These are phyloP conservation scores for Aurinia saxatilis DNA, from an alignment of 345 rosid species.

Conservation along the genomic window DNA sequence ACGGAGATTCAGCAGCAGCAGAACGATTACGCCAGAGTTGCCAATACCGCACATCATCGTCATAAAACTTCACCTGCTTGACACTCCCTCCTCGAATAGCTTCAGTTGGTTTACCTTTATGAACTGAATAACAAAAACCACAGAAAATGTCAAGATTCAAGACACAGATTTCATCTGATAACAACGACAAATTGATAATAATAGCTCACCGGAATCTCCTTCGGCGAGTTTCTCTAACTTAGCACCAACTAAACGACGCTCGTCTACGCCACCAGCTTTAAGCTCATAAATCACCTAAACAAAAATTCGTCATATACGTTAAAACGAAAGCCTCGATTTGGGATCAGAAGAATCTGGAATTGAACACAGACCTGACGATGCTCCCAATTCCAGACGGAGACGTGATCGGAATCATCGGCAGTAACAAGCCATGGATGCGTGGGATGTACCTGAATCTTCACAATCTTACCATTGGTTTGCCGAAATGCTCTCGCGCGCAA, in stretches of 20 bases:
- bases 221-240: conserved; percentile 98
- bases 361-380: conserved; percentile 67
- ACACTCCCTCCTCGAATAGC: conserved; percentile 98
- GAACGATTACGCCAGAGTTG: conserved; percentile 90
- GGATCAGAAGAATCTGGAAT: conserved; percentile 10
- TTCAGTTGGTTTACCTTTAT: conserved; percentile 81
- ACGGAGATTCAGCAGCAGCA: conserved; percentile 93
- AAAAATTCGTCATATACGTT: neutral
- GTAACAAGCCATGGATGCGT: conserved; percentile 99
- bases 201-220: conserved; percentile 69
- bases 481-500: conserved; percentile 84
- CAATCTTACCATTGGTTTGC: conserved; percentile 73
- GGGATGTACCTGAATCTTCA: conserved; percentile 93
- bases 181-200: neutral
- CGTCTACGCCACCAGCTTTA: conserved; percentile 96
- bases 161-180: neutral
- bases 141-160: neutral
- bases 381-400: conserved; percentile 99
- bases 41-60: conserved; percentile 94
- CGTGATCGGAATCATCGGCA: conserved; percentile 92
- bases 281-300: conserved; percentile 87
- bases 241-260: conserved; percentile 94
- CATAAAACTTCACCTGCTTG: conserved; percentile 91
- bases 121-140: conserved; percentile 41
- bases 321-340: neutral